Evolutionary conservation across 768 basidiomycete genomes (phyloP), one percentile per base, ranked within the genome.

Genomic region (Glaciozyma antarctica): DNA sequence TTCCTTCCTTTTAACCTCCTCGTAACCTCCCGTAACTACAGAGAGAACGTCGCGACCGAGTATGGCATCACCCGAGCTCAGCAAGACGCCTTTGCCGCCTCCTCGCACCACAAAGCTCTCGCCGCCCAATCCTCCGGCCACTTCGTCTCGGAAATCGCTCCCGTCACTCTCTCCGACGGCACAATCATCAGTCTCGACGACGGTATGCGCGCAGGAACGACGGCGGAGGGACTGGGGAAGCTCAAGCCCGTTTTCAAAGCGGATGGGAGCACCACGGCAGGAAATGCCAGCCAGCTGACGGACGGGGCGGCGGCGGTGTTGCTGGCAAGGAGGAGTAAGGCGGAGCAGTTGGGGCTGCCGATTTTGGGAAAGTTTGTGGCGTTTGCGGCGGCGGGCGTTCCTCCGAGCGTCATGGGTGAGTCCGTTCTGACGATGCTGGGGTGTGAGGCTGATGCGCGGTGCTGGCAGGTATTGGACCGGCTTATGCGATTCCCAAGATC

Each of bases 171-270:
- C 22, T 59, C 57, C 28, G 38, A 85, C 72, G 81, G 89, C 51
- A 76, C 86, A 28, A 88, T 93, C 30, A 86, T 88, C 74, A 73
- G 76, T 41, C 38, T 41, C 43, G 91, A 95, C 72, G 91, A 94
- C 72, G 92, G 90, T 62, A 83, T 95, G 64, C 80, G 92, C 22
- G 86, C 86, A 24, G 90, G 89, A 59, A 87, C 90, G 58, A 94
- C 90, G 3, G 80, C 81, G 59, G 85, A 88, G 79, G 84, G 82
- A 64, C 79, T 94, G 58, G 77, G 79, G 24, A 92, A 90, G 80
- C 82, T 92, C 68, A 90, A 88, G 78, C 84, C 88, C n/a, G 85
- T 88, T 5, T 94, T 94, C 80, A 78, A 82, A 82, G 59, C 89
- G 86, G 15, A 76, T 53, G 60, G 26, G 7, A 52, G 45, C 79